phyloP scores from a whole-genome alignment of 208 protist genomes.

The Trypanosoma scelopori region DNA sequence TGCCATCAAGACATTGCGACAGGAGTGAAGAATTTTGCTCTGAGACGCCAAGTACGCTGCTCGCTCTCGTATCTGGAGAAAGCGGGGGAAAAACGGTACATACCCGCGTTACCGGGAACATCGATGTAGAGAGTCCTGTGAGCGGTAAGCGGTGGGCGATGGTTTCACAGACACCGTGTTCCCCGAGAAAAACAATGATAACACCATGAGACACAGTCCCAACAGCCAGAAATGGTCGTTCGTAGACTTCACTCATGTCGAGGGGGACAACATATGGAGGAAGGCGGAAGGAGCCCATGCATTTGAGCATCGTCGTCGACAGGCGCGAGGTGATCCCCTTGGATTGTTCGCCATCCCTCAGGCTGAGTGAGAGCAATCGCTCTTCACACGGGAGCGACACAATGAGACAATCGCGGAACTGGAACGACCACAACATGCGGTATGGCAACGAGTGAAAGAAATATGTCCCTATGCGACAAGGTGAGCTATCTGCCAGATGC shows the following conservation, averaged over 20 bases:
- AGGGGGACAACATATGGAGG: constrained; percentile 67
- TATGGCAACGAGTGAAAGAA: constrained; percentile 64
- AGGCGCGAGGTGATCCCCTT: background rate
- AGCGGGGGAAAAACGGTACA: constrained; percentile 36
- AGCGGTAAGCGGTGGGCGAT: constrained; percentile 44
- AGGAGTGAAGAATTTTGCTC: constrained; percentile 20
- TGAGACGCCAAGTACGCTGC: constrained; percentile 17
- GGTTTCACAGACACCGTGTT: constrained; percentile 26
- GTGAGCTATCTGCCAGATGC: background rate
- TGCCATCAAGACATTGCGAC: constrained; percentile 34
- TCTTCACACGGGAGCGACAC: constrained; percentile 80
- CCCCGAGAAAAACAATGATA: constrained; percentile 47
- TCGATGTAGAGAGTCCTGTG: constrained; percentile 34
- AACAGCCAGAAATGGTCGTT: constrained; percentile 54
- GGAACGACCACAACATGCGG: constrained; percentile 54
- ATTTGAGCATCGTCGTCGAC: constrained; percentile 14
- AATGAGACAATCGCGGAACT: constrained; percentile 34
- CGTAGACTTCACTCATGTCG: constrained; percentile 56
- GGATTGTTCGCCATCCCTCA: background rate
- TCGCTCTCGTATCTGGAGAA: background rate
- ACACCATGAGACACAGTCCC: constrained; percentile 72
- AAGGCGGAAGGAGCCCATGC: constrained; percentile 33
- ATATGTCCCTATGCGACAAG: constrained; percentile 19
- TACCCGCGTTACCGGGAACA: constrained; percentile 59
- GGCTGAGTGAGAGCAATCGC: constrained; percentile 50